These are phyloP conservation scores for Fusarium sublunatum DNA, from an alignment of 2,329 filamentous ascomycete genomes.

Conservation along the genomic window DNA sequence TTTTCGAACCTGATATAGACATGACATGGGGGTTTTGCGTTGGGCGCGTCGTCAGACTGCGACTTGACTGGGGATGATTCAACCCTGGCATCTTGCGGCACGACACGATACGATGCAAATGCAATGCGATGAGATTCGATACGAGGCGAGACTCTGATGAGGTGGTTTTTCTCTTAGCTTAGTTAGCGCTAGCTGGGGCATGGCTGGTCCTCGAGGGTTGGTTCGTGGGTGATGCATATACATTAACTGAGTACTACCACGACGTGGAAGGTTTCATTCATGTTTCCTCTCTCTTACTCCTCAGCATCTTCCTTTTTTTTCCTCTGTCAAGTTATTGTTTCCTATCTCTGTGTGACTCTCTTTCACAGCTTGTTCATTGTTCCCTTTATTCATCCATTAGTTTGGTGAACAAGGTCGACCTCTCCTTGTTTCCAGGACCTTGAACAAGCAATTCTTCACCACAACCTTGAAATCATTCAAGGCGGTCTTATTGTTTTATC, in stretches of 20 bases:
- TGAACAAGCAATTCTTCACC: conserved; percentile 31
- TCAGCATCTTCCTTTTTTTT: conserved; percentile 23
- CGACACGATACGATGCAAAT: conserved; percentile 7
- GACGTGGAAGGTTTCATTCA: conserved; percentile 22
- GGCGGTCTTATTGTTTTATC: background rate
- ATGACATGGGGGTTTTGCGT: conserved; percentile 14
- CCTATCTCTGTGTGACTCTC: conserved; percentile 26
- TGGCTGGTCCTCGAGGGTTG: conserved; percentile 11
- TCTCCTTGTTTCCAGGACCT: conserved; percentile 15
- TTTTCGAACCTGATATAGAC: conserved; percentile 14
- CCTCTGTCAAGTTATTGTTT: conserved; percentile 23
- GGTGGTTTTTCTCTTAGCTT: conserved; percentile 12
- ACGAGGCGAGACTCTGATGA: conserved; percentile 31
- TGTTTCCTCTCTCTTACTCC: conserved; percentile 15
- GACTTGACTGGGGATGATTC: conserved; percentile 30
- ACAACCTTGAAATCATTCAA: conserved; percentile 27
- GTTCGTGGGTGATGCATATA: conserved; percentile 14
- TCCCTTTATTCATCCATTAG: conserved; percentile 20
- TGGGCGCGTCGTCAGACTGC: conserved; percentile 45
- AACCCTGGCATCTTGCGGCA: background rate
- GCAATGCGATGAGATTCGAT: conserved; percentile 32
- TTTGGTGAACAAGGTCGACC: conserved; percentile 20
- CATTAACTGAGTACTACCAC: conserved; percentile 30
- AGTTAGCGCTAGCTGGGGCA: conserved; percentile 28
- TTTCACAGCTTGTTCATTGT: conserved; percentile 28